Base-by-base conservation (phyloP, 2,329 filamentous ascomycete species). In the Ophiostoma quercus region DNA sequence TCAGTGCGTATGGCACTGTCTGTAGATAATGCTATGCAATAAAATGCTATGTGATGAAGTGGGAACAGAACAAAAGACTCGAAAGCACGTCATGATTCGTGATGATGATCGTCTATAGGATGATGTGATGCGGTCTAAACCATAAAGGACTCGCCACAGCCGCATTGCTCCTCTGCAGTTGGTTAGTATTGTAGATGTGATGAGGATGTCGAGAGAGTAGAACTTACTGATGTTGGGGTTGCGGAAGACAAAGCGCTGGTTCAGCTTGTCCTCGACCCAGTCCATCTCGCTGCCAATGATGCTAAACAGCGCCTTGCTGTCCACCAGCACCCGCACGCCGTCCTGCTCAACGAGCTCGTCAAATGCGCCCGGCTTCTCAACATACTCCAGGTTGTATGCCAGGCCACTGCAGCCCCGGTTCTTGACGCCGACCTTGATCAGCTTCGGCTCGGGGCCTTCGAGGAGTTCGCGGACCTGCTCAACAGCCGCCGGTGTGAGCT, bases 201-300 rank as follows among this genome's bases (percentile, higher is more conserved):
- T 60, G 14, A 6, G 37, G 0, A 63, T n/a, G 1, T 22, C 2
- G 1, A 65, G 9, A 22, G 19, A n/a, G 39, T 63, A 54, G 22
- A 65, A 89, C 94, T 87, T 82, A 97, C 94, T 99, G 78, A 98
- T 98, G 77, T 99, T 99, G 1, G 95, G 95, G 79, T 99, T 99
- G 78, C 88, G 90, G 81, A 99, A 99, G 67, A 97, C 89, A 79
- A 99, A 99, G 74, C 92, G 85, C 79, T 94, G 87, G 78, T 90
- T 96, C 73, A 99, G 82, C 82, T 96, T 97, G 76, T 98, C 95
- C 80, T 98, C 94, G 12, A 94, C 85, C 94, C 94, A 99, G 77
- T 99, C 95, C 95, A 99, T 99, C 81, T 98, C 94, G 77, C 91
- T 97, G 5, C 95, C 95, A 75, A 99, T 97, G 69, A 99, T 98